These are phyloP conservation scores for Desmodesmus armatus DNA, from an alignment of 139 green algal species.

Conservation along the genomic window DNA sequence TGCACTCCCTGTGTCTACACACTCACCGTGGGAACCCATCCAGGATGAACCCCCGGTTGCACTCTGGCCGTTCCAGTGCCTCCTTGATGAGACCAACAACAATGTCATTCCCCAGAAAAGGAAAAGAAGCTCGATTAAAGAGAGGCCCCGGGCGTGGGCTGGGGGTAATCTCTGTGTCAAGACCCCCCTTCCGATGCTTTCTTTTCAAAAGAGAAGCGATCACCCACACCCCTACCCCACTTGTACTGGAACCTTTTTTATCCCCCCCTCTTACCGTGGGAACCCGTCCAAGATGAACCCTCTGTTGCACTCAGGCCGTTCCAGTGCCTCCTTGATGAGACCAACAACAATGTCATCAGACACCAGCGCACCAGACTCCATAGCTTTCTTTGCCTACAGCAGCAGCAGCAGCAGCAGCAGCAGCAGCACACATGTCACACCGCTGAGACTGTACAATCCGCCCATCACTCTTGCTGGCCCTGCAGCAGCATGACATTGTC, in stretches of 20 bases:
- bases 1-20: too few species aligned
- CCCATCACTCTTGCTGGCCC: too few species aligned
- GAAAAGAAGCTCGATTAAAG: too few species aligned
- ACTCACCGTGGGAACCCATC: slow-evolving; percentile 97
- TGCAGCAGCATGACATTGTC: too few species aligned
- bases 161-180: too few species aligned
- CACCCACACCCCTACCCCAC: not conserved
- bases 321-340: slow-evolving; percentile 89
- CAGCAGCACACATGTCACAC: too few species aligned
- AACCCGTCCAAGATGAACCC: slow-evolving; percentile 99
- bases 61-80: slow-evolving; percentile 76
- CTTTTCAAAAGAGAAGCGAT: not conserved
- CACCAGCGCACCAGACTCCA: slow-evolving; percentile 95
- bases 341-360: slow-evolving; percentile 97
- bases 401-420: too few species aligned
- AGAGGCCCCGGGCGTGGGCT: too few species aligned
- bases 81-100: slow-evolving; percentile 97
- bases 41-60: slow-evolving; percentile 95
- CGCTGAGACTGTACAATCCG: too few species aligned
- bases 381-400: slow-evolving; percentile 93
- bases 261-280: slow-evolving; percentile 76
- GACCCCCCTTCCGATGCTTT: too few species aligned
- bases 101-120: slow-evolving; percentile 39
- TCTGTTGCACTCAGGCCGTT: slow-evolving; percentile 86
- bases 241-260: not conserved